These are phyloP conservation scores for Phoma sp. DNA, from an alignment of 2,329 filamentous ascomycete genomes.

Conservation along the genomic window DNA sequence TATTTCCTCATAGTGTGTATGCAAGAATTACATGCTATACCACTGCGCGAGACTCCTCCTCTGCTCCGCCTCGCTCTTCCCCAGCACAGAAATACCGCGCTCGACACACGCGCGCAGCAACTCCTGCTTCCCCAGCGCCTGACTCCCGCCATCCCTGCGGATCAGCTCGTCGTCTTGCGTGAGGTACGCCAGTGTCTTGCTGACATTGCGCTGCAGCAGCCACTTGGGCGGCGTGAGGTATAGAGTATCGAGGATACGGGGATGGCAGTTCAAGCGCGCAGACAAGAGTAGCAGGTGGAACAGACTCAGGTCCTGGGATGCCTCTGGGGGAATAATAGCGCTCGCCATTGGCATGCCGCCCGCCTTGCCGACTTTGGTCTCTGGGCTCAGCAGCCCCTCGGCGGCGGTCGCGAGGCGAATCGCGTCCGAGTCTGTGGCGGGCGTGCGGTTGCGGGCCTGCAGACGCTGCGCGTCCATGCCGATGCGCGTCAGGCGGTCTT, in stretches of 20 bases:
- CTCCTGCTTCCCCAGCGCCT: constrained; percentile 67
- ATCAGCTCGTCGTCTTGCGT: constrained; percentile 75
- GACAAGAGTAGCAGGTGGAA: constrained; percentile 29
- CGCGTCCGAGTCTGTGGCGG: neutral
- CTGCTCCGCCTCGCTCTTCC: constrained; percentile 36
- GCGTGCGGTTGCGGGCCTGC: constrained; percentile 10
- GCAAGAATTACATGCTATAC: constrained; percentile 13
- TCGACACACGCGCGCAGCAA: constrained; percentile 73
- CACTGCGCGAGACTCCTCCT: constrained; percentile 33
- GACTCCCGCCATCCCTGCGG: constrained; percentile 65
- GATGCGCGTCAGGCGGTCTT: constrained; percentile 23
- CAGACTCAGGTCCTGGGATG: constrained; percentile 11
- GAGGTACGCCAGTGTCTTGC: constrained; percentile 66
- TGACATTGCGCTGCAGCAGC: constrained; percentile 63
- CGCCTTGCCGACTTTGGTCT: constrained; percentile 2
- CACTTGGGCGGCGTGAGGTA: constrained; percentile 51
- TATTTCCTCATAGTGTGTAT: neutral
- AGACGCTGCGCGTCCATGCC: constrained; percentile 27
- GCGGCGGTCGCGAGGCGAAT: constrained; percentile 5
- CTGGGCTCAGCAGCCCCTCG: constrained; percentile 2
- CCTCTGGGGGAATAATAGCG: constrained; percentile 5
- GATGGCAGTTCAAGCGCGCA: constrained; percentile 33
- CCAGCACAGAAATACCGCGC: constrained; percentile 38
- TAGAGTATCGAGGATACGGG: constrained; percentile 49
- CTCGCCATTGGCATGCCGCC: constrained; percentile 11